Evolutionary conservation across 2,329 filamentous ascomycete species (phyloP).

Genomic region (Cytospora piceicola): DNA sequence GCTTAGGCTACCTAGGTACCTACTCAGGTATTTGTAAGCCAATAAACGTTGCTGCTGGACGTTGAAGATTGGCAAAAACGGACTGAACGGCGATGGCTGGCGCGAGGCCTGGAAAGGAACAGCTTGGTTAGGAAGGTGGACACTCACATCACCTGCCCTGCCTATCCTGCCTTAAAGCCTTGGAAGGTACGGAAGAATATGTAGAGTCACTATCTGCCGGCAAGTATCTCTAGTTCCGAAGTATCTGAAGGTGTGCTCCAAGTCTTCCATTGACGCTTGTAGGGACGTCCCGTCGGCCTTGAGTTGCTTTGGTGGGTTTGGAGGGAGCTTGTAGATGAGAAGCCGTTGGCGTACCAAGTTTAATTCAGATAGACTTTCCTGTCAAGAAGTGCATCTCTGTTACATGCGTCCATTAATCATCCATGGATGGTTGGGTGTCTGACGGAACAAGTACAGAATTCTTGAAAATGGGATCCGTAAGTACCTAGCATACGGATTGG

Average conservation of each 20-base stretch:
- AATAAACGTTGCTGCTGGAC: neutral
- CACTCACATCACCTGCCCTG: neutral
- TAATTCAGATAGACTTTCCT: neutral
- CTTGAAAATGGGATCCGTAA: neutral
- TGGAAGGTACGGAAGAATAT: neutral
- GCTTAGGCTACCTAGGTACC: no score
- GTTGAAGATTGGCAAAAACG: constrained; percentile 3
- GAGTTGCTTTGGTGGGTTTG: neutral
- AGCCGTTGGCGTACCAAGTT: constrained; percentile 1
- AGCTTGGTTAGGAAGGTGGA: neutral
- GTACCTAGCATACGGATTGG: neutral
- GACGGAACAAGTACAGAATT: neutral
- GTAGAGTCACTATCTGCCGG: neutral
- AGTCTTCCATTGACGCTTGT: neutral
- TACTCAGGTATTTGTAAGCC: neutral
- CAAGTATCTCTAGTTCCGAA: neutral
- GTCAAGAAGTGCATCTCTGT: neutral
- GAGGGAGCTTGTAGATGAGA: neutral
- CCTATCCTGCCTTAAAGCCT: neutral
- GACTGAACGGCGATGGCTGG: no score
- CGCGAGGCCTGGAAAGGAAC: neutral
- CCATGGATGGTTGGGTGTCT: neutral
- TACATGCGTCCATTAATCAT: neutral
- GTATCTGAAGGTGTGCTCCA: neutral
- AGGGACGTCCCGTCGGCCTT: neutral